Evolutionary conservation across 2,329 filamentous ascomycete genomes (phyloP), one percentile per base, ranked within the genome.

Genomic region (Pseudopyricularia javanii): DNA sequence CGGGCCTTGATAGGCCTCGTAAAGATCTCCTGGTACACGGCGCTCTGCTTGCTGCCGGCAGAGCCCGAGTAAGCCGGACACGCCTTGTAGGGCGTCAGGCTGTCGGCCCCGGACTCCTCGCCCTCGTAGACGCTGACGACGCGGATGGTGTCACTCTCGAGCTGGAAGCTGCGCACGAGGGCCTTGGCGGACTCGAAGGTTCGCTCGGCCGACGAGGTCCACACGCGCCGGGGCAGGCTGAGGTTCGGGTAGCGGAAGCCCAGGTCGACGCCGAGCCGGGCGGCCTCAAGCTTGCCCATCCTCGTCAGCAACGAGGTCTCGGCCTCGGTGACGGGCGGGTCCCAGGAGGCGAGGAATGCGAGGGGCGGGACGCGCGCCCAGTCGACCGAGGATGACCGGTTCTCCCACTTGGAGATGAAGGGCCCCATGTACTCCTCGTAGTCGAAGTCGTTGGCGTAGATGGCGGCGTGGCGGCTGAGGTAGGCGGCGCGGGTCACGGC

Each of bases 201-300:
- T 17, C 82, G 68, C 63, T 83, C 80, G 0, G 82, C 80, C 0
- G 79, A 82, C 7, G 78, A 81, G 2, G 80, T 73, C 80, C 80
- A 85, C 2, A 84, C 70, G 49, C 73, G 74, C 55, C 70, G 68
- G 0, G 81, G 80, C 5, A 74, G 61, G 53, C 66, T 70, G 35
- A 85, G 65, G 43, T 68, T 64, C 0, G 75, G 75, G 59, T 85
- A 85, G 49, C 79, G 71, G 59, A 82, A 75, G 15, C 73, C 73
- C 17, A 85, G 64, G 53, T 79, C 71, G 4, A 78, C 74, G 17
- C 80, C 82, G 11, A 85, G 68, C 56, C 78, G 72, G 17, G 76
- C 73, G 1, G 80, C 78, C 61, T 84, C 79, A 4, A 83, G 68
- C 56, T 72, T 71, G n/a, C 82, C 81, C 17, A 80, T 74, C 15